These are phyloP conservation scores for Jimgerdemannia lactiflua DNA, from an alignment of 192 early-diverging fungal species.

Conservation along the genomic window DNA sequence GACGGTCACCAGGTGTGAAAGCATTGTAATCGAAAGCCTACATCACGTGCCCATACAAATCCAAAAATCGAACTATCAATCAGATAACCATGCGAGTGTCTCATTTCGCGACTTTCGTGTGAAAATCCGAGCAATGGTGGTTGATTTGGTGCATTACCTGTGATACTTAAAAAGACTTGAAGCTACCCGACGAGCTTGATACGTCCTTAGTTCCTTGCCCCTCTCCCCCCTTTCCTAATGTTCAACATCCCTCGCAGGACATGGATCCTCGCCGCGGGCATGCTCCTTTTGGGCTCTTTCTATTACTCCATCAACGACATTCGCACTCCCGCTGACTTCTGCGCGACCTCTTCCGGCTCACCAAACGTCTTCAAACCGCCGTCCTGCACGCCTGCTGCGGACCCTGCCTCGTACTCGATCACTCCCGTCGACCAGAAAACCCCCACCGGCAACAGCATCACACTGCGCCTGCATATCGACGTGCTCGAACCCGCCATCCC, in stretches of 20 bases:
- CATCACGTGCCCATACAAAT: too few species aligned
- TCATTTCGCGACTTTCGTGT: too few species aligned
- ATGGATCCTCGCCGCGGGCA: neutral
- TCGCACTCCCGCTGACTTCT: neutral
- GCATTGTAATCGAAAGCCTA: too few species aligned
- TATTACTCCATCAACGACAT: neutral
- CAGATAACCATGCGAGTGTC: too few species aligned
- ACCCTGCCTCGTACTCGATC: neutral
- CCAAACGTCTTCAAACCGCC: neutral
- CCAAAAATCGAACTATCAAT: too few species aligned
- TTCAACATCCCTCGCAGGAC: neutral
- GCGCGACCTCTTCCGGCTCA: neutral
- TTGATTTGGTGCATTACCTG: too few species aligned
- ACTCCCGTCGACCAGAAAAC: conserved; percentile 7
- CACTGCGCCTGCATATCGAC: conserved; percentile 17
- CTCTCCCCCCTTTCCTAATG: neutral
- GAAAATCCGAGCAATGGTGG: too few species aligned
- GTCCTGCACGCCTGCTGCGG: too few species aligned
- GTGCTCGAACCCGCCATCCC: conserved; percentile 4
- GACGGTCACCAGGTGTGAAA: too few species aligned
- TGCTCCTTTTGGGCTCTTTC: neutral
- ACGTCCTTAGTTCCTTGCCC: neutral
- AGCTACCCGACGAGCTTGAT: too few species aligned
- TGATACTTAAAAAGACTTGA: too few species aligned
- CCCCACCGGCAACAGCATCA: conserved; percentile 22